These are phyloP conservation scores for Leonotis leonurus DNA, from an alignment of 257 asterid species.

Conservation along the genomic window DNA sequence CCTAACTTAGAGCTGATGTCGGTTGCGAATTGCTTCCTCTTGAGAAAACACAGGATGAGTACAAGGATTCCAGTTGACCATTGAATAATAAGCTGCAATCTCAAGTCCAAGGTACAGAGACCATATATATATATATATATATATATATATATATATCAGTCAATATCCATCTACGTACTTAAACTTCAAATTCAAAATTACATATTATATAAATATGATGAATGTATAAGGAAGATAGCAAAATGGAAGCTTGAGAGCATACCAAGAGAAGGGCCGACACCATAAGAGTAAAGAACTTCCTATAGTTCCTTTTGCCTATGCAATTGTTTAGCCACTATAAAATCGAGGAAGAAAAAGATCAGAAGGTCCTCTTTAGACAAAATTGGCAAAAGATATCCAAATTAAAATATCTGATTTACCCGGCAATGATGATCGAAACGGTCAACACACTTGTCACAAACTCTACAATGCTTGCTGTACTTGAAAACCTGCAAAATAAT, in stretches of 20 bases:
- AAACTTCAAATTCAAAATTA: background rate
- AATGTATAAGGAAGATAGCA: background rate
- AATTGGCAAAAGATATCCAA: background rate
- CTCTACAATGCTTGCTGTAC: conserved; percentile 98
- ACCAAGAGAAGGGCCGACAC: conserved; percentile 96
- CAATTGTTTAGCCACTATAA: conserved; percentile 98
- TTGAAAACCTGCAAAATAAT: conserved; percentile 65
- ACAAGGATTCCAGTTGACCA: conserved; percentile 94
- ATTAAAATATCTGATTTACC: conserved; percentile 34
- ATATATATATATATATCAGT: too few relatives aligned
- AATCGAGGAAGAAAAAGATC: conserved; percentile 16
- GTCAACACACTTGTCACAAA: conserved; percentile 95
- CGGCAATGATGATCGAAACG: conserved; percentile 97
- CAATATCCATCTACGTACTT: conserved; percentile 22
- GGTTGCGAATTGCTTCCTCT: conserved; percentile 53
- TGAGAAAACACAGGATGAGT: conserved; percentile 73
- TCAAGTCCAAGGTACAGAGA: conserved; percentile 54
- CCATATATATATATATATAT: too few relatives aligned
- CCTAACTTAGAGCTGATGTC: conserved; percentile 85
- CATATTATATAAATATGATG: background rate
- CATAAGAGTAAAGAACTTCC: conserved; percentile 89
- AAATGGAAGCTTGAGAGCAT: conserved; percentile 27
- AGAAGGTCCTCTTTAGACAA: background rate
- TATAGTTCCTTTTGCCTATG: conserved; percentile 86
- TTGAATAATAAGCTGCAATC: conserved; percentile 95